Percentiles rank a stretch among this genome's conserved stretches.
These are phyloP conservation scores for Cephalotrichum gorgonifer DNA, from an alignment of 2,329 filamentous ascomycete genomes.

Conservation along the genomic window DNA sequence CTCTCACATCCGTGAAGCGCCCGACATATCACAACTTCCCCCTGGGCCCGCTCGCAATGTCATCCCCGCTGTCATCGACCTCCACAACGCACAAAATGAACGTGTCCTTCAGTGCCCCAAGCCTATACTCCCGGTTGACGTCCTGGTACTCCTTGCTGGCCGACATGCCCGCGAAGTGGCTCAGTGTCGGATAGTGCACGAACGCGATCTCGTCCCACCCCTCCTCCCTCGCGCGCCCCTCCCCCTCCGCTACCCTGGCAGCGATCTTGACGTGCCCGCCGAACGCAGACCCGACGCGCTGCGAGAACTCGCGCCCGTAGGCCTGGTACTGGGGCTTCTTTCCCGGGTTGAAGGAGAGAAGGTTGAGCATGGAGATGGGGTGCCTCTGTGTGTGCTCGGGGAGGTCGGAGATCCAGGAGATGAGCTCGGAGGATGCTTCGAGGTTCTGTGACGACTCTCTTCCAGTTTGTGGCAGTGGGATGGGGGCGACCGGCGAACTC, in stretches of 20 bases:
- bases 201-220: slow-evolving; percentile 55
- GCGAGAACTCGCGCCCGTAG: slow-evolving; percentile 44
- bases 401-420: slow-evolving; percentile 33
- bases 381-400: slow-evolving; percentile 8
- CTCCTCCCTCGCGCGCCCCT: slow-evolving; percentile 11
- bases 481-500: background rate
- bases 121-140: background rate
- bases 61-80: background rate
- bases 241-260: slow-evolving; percentile 36
- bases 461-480: background rate
- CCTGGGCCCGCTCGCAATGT: background rate
- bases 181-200: slow-evolving; percentile 52
- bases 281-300: slow-evolving; percentile 35
- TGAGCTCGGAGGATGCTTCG: slow-evolving; percentile 40
- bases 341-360: slow-evolving; percentile 44
- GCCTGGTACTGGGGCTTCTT: slow-evolving; percentile 42
- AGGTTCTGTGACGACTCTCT: slow-evolving; percentile 28
- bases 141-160: background rate
- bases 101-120: slow-evolving; percentile 1
- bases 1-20: too few species aligned
- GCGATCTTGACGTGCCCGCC: slow-evolving; percentile 53
- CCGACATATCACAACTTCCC: background rate
- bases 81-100: slow-evolving; percentile 3
- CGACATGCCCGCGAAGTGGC: slow-evolving; percentile 46
- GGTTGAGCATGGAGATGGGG: slow-evolving; percentile 53